Evolutionary conservation across 306 rosid genomes (phyloP).

Genomic region (Canavalia gladiata): DNA sequence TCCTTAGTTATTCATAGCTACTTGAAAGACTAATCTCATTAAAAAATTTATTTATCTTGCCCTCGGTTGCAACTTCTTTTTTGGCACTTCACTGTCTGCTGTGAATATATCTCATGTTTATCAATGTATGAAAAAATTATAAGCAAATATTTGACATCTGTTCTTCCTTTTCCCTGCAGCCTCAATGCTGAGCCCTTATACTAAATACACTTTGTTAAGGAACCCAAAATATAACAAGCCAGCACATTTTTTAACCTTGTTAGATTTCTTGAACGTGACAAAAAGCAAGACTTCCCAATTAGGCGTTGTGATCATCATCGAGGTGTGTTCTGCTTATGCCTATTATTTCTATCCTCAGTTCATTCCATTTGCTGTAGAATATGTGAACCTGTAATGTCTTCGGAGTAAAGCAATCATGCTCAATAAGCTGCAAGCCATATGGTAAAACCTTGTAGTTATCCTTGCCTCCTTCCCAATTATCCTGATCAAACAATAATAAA

Average conservation of each 20-base stretch:
- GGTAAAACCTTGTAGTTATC: not conserved
- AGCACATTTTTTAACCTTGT: slow-evolving; percentile 58
- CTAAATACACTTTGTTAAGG: slow-evolving; percentile 42
- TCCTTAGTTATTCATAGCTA: slow-evolving; percentile 34
- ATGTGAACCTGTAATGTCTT: slow-evolving; percentile 1
- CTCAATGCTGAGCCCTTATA: slow-evolving; percentile 58
- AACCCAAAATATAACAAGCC: slow-evolving; percentile 54
- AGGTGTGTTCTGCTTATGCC: slow-evolving; percentile 60
- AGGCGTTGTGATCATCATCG: slow-evolving; percentile 74
- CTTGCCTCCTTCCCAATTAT: not conserved
- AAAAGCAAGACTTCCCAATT: slow-evolving; percentile 63
- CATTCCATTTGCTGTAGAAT: slow-evolving; percentile 22
- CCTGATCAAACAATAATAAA: not conserved
- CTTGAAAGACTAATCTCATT: not conserved
- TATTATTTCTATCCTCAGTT: slow-evolving; percentile 6
- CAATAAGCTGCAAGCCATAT: not conserved
- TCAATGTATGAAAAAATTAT: slow-evolving; percentile 1
- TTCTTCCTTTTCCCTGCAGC: slow-evolving; percentile 61
- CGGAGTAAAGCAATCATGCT: not conserved
- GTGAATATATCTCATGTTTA: not conserved
- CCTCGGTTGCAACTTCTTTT: slow-evolving; percentile 6
- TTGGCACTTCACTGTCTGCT: not conserved
- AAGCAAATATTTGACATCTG: slow-evolving; percentile 35
- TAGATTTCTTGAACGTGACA: slow-evolving; percentile 76
- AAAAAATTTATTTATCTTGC: not conserved